Evolutionary conservation across 2,329 filamentous ascomycete genomes (phyloP).

Genomic region (Epicoccum nigrum): DNA sequence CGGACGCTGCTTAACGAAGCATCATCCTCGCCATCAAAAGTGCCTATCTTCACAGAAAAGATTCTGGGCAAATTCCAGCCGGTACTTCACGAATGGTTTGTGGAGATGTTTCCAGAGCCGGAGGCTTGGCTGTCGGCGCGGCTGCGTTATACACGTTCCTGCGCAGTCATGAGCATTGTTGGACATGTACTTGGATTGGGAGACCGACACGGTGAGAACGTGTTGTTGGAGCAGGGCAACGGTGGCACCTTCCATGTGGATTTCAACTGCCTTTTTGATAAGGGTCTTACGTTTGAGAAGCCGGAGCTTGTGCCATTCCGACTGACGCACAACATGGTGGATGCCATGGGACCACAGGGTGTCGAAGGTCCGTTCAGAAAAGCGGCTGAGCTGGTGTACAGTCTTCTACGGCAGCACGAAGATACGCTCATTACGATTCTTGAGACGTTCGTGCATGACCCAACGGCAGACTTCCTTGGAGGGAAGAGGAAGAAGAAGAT

Average conservation of each 20-base stretch:
- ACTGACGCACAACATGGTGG: conserved; percentile 97
- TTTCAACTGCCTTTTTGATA: conserved; percentile 99
- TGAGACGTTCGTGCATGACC: conserved; percentile 96
- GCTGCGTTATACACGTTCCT: conserved; percentile 87
- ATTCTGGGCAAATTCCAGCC: conserved; percentile 76
- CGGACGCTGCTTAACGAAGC: conserved; percentile 69
- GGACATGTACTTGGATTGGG: conserved; percentile 92
- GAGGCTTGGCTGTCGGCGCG: conserved; percentile 90
- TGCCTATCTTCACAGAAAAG: conserved; percentile 72
- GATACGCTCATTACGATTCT: conserved; percentile 97
- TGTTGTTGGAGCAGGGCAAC: conserved; percentile 90
- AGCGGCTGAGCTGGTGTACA: conserved; percentile 86
- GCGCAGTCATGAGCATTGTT: conserved; percentile 99
- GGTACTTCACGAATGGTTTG: conserved; percentile 92
- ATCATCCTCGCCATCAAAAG: conserved; percentile 66
- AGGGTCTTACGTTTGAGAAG: conserved; percentile 92
- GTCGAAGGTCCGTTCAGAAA: conserved; percentile 91
- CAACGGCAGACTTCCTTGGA: conserved; percentile 86
- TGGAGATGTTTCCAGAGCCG: conserved; percentile 91
- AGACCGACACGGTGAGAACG: conserved; percentile 96
- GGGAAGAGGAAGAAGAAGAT: conserved; percentile 66
- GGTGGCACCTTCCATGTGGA: conserved; percentile 97
- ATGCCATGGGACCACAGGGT: conserved; percentile 93
- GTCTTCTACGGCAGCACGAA: conserved; percentile 84
- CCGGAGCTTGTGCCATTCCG: conserved; percentile 96